Evolutionary conservation across 176 grass and related monocot species (phyloP).

Genomic region (Ensete glaucum): DNA sequence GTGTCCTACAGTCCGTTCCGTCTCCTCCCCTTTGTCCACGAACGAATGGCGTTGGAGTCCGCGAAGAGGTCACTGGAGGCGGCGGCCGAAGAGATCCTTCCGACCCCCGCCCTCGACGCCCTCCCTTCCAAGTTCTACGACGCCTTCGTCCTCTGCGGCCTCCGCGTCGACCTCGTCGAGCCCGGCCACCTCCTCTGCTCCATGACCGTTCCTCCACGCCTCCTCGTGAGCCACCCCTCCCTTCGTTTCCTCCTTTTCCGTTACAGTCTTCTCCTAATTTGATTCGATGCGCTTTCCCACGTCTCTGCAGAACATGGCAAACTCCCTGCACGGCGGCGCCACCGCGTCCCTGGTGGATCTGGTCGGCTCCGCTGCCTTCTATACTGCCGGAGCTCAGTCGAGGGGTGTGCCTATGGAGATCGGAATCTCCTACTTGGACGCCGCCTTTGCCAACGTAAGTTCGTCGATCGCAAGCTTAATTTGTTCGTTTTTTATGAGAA

Average conservation of each 20-base stretch:
- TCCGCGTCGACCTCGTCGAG: constrained; percentile 48
- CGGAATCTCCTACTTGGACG: constrained; percentile 83
- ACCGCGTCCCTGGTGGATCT: constrained; percentile 77
- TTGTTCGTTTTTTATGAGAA: neutral
- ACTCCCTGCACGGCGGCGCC: constrained; percentile 80
- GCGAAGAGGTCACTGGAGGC: constrained; percentile 59
- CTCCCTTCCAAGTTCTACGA: constrained; percentile 74
- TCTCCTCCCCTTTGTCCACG: neutral
- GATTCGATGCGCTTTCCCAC: neutral
- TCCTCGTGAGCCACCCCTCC: constrained; percentile 37
- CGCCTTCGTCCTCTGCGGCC: constrained; percentile 70
- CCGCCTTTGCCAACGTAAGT: constrained; percentile 56
- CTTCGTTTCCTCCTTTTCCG: neutral
- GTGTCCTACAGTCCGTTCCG: no score
- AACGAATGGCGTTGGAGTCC: constrained; percentile 24
- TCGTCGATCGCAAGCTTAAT: neutral
- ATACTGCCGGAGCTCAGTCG: constrained; percentile 43
- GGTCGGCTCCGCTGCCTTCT: constrained; percentile 66
- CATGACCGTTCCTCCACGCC: constrained; percentile 60
- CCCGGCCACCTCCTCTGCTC: constrained; percentile 71
- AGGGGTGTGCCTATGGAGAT: constrained; percentile 68
- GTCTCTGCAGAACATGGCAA: constrained; percentile 50
- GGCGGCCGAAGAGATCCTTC: constrained; percentile 33
- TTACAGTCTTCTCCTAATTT: neutral
- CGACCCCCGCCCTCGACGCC: constrained; percentile 28